Base-by-base conservation (phyloP, 306 rosid genomes). In the Prunus campanulata region DNA sequence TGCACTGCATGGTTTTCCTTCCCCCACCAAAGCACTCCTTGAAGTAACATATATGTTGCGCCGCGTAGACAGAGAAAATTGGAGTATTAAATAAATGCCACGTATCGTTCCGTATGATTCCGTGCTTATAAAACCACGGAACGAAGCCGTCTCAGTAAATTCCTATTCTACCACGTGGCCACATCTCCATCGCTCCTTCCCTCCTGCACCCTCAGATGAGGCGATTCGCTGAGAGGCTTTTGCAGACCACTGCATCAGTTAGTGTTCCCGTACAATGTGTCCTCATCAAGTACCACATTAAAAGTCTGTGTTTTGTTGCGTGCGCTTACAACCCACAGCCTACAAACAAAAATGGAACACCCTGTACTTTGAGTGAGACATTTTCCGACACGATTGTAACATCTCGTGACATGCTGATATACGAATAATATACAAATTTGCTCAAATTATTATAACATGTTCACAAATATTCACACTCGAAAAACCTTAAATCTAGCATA, bases 261-360 rank as follows among this genome's bases (percentile, higher is more conserved):
- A 70, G 48, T 74, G 77, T 62, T 62, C 44, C 77, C 61, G 77
- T 61, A 74, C 77, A 39, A 61, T 25, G 30, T 61, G 70, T 65
- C 14, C 15, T 19, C 27, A 19, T 13, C 4, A 65, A 19, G 70
- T 65, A 65, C 70, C 11, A 32, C 8, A 3, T 19, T 44, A 10
- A 65, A 39, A 35, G 49, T 8, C 49, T 35, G 3, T 18, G 70
- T 65, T 65, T 65, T 18, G 50, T 65, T 65, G 50, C 18, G 48
- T 2, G 68, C 18, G 47, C 24, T 60, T 5, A 1, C 44, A 14
- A 4, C 57, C 22, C 57, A 52, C 57, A 52, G 8, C 8, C 10
- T 18, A 14, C 52, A 12, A 48, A 48, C 15, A 48, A 48, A 0
- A 7, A 16, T 48, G 16, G 52, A 48, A 10, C 52, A 48, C 52